phyloP scores from a whole-genome alignment of 2,329 filamentous ascomycete species.

The Ceratocystis albifundus region DNA sequence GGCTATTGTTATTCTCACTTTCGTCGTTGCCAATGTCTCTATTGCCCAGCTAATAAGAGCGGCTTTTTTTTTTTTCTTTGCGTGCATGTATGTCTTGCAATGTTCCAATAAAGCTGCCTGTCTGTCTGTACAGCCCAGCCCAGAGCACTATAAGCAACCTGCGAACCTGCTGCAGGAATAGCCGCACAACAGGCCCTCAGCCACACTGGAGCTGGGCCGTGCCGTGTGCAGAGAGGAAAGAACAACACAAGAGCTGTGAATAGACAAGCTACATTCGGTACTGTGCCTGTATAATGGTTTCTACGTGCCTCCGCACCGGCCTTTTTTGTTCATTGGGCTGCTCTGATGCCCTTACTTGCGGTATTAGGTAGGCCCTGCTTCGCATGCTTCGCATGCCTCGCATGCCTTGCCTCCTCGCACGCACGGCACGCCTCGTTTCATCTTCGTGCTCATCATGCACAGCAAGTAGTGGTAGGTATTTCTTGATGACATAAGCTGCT shows the following conservation, averaged over 20 bases:
- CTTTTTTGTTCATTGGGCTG: background rate
- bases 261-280: no score
- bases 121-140: background rate
- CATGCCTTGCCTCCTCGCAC: no score
- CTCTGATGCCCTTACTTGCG: background rate
- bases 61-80: no score
- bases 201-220: conserved; percentile 1
- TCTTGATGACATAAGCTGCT: background rate
- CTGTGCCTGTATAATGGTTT: background rate
- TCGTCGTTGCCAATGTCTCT: background rate
- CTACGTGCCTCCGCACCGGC: background rate
- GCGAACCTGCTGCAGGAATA: conserved; percentile 7
- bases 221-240: background rate
- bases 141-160: background rate
- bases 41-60: background rate
- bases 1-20: background rate
- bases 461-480: no score
- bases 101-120: no score
- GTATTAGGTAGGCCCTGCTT: background rate
- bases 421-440: background rate
- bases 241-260: background rate
- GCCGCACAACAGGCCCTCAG: conserved; percentile 3
- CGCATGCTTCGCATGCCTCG: background rate
- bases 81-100: no score
- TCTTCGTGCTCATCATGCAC: background rate